A percentile compares a stretch with the other conserved stretches of the same genome.
Evolutionary conservation across 2,329 filamentous ascomycete genomes (phyloP).

Genomic region (Mycosphaerelloides madeirae): DNA sequence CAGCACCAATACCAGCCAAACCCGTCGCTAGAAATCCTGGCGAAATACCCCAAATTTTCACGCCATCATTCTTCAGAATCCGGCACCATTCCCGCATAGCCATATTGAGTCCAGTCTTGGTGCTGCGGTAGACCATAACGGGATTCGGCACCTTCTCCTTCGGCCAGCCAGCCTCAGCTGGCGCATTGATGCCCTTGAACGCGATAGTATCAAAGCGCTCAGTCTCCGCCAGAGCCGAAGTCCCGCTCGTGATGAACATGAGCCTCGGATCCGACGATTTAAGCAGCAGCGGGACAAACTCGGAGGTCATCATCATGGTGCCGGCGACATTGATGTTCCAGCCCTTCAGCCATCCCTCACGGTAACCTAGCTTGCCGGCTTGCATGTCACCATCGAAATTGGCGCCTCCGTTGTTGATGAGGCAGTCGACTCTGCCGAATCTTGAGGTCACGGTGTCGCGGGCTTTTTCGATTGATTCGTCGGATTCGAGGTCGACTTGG

Average conservation of each 20-base stretch:
- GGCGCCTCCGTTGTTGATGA: conserved; percentile 56
- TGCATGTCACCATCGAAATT: conserved; percentile 40
- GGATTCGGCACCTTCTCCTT: conserved; percentile 32
- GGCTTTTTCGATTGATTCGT: conserved; percentile 49
- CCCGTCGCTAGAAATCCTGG: conserved; percentile 47
- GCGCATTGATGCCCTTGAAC: conserved; percentile 21
- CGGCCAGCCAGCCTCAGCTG: conserved; percentile 44
- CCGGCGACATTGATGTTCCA: conserved; percentile 39
- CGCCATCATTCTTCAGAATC: conserved; percentile 38
- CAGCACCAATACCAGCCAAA: conserved; percentile 33
- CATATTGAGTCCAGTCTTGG: conserved; percentile 48
- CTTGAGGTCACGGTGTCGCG: conserved; percentile 41
- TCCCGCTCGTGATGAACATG: conserved; percentile 40
- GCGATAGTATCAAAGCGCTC: conserved; percentile 25
- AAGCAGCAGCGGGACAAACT: conserved; percentile 37
- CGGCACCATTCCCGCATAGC: conserved; percentile 47
- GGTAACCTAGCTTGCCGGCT: conserved; percentile 27
- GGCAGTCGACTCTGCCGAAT: conserved; percentile 46
- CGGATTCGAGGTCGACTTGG: conserved; percentile 51
- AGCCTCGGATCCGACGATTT: conserved; percentile 33
- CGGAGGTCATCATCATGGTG: conserved; percentile 36
- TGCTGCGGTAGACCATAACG: conserved; percentile 37
- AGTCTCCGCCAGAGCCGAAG: conserved; percentile 37
- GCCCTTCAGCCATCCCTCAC: conserved; percentile 34
- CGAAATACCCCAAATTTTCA: conserved; percentile 46